Evolutionary conservation across 176 grass and related monocot species (phyloP), one percentile per base, ranked within the genome.

Genomic region (Raddia guianensis): DNA sequence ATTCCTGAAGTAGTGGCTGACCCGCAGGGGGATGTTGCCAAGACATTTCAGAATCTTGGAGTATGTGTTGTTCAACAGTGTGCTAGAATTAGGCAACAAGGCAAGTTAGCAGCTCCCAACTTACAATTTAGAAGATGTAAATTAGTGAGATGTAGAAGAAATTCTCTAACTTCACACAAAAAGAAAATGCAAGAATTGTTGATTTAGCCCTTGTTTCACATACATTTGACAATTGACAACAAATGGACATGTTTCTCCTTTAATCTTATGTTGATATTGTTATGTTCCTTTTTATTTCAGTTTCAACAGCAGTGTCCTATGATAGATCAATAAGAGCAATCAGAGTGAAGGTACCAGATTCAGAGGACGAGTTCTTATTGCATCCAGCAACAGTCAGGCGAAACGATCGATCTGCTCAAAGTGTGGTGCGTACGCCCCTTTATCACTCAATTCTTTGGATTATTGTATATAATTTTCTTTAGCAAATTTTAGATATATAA

Each of bases 41-140:
- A 89, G 79, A 98, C 68, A 81, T 98, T 98, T 86, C 92, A 95
- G 79, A 86, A 98, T 86, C 90, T 95, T 81, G 95, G 95, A 85
- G 95, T 93, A 51, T 98, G 95, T 80, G 92, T 98, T 80, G 95
- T 98, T 78, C 95, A 93, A 84, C 95, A 98, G 43, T 95, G 95
- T 87, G 95, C 95, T 47, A 98, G 93, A 98, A 98, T 98, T 86
- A 91, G 95, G 71, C 95, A 98, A 74, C 95, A 98, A 88, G 95
- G 95, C 93, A 89, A 86, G 43, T 70, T 75, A 57, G 20, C 32
- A 46, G 45, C 8, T 70, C 45, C 16, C 49, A 69, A 34, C 27
- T 57, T 79, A 57, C 70, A 74, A 72, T 57, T 0, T 66, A 33
- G 16, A 55, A 13, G 5, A 58, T 50, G 47, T 8, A 58, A 54